Conservation (phyloP, 305 asterid species). For the Ajuga reptans region DNA sequence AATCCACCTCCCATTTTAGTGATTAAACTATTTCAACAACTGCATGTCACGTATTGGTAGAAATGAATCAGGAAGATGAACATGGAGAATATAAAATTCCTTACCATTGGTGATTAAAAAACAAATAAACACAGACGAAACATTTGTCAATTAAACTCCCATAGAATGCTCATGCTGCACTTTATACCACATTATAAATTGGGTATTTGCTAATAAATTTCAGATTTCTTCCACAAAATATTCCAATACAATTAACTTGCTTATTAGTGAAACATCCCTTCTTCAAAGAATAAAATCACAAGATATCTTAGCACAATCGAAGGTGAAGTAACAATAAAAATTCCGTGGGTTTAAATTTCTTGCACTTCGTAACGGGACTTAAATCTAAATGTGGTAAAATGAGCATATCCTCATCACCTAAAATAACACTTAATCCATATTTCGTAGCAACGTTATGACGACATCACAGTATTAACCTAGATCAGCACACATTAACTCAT, state of each 20-base stretch:
- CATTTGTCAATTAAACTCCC: not conserved
- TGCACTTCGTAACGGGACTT: not conserved
- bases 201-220: not conserved
- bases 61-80: not conserved
- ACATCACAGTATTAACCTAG: not conserved
- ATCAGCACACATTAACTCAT: not conserved
- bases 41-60: constrained; percentile 16
- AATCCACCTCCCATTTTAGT: constrained; percentile 80
- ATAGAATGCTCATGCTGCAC: not conserved
- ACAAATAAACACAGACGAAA: not conserved
- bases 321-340: not conserved
- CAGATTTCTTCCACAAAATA: not conserved
- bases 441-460: not conserved
- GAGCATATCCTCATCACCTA: not conserved
- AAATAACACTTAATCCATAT: not conserved
- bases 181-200: not conserved
- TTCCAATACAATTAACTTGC: not conserved
- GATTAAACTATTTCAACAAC: constrained; percentile 23
- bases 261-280: not conserved
- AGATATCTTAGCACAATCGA: not conserved
- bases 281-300: not conserved
- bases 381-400: not conserved
- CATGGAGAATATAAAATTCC: not conserved
- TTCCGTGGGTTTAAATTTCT: not conserved
- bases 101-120: not conserved